Base-by-base conservation (phyloP, 805 yeast genomes). In the Hagleromyces aurorensis region DNA sequence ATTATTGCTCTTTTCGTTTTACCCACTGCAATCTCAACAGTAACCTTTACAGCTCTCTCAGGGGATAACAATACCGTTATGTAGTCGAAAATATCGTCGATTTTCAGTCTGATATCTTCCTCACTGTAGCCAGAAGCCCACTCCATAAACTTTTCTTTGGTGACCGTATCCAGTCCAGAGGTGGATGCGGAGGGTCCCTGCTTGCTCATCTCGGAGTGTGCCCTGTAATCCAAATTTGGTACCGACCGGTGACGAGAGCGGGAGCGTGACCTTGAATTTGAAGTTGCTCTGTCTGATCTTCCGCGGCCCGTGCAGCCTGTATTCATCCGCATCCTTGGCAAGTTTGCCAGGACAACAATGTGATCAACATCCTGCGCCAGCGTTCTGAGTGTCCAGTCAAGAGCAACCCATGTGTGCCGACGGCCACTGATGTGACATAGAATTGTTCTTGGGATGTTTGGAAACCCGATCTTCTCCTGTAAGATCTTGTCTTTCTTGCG, bases 321-420 rank as follows among this genome's bases (percentile, higher is more conserved):
- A 14, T 21, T 19, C 20, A 29, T 23, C 13, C 28, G 23, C 5
- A 25, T 28, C 25, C 38, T 30, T 11, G 60, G 57, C 13, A 57
- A 30, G 32, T 52, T 57, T 1, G 86, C 66, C 5, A 73, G 68
- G 6, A 82, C 67, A 3, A 81, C 70, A 8, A 82, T 54, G 9
- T 74, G 67, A 52, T 82, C 94, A 6, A 85, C 83, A 42, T 75
- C 61, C 41, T 70, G 73, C 3, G 78, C 53, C 8, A 78, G 56
- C 23, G 64, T 58, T 26, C 62, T 63, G 31, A 80, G 55, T 5
- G 72, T 60, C 77, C 82, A 82, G 51, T 82, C 94, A 16, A 82
- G 53, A 1, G 85, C 75, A 7, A 79, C 84, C 94, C 94, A 82
- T 0, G 91, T 78, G 57, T 81, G 89, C 32, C 61, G 65, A 36